These are phyloP conservation scores for Lentinula aciculospora DNA, from an alignment of 768 basidiomycete genomes.

Conservation along the genomic window DNA sequence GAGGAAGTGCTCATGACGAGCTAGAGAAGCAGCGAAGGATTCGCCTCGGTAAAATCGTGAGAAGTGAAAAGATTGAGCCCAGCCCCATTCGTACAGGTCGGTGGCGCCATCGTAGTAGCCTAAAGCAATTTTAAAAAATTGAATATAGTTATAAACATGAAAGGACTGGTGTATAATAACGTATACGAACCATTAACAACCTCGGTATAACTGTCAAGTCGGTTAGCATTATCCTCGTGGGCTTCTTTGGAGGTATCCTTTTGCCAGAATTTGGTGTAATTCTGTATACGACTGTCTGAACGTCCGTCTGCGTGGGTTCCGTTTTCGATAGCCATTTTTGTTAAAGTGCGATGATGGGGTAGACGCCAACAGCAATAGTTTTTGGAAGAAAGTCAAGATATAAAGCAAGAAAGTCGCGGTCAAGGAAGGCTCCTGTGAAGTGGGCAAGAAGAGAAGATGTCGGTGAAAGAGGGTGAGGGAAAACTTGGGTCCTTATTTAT, in stretches of 20 bases:
- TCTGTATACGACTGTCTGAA: slow-evolving; percentile 62
- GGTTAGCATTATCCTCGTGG: slow-evolving; percentile 58
- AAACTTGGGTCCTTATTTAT: not conserved
- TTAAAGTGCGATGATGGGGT: no score
- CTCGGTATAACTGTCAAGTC: slow-evolving; percentile 81
- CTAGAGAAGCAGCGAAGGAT: slow-evolving; percentile 65
- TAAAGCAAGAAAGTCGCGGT: not conserved
- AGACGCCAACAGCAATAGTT: no score
- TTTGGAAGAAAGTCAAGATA: no score
- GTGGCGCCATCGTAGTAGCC: slow-evolving; percentile 98
- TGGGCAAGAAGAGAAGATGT: not conserved
- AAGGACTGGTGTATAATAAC: no score
- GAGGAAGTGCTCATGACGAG: slow-evolving; percentile 97
- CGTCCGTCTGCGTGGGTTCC: slow-evolving; percentile 46
- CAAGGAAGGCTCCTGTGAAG: not conserved
- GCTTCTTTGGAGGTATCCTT: slow-evolving; percentile 71
- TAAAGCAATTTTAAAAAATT: not conserved
- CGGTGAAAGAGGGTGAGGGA: not conserved
- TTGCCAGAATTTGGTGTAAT: slow-evolving; percentile 92
- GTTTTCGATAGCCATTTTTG: not conserved
- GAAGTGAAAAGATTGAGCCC: slow-evolving; percentile 92
- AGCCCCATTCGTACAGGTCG: slow-evolving; percentile 91
- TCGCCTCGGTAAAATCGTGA: slow-evolving; percentile 96
- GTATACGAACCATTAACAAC: slow-evolving; percentile 86
- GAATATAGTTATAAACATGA: no score